A percentile compares a stretch with the other conserved stretches of the same genome.
Conservation (phyloP, 2,329 filamentous ascomycete species). For the Xylaria digitata region DNA sequence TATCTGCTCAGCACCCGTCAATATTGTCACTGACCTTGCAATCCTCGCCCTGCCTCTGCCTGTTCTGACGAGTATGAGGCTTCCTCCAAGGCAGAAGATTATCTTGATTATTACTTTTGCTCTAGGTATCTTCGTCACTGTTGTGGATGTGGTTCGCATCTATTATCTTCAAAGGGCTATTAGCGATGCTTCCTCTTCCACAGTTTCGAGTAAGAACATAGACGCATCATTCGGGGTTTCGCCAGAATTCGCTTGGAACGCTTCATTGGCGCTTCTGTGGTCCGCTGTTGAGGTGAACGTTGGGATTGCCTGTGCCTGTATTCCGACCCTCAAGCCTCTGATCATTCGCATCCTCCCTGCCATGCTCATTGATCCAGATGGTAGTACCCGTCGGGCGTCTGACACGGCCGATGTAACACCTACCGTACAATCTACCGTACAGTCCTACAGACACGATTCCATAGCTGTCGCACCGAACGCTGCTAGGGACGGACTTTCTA, state of each 20-base stretch:
- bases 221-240: slow-evolving; percentile 63
- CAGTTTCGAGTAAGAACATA: slow-evolving; percentile 52
- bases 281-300: slow-evolving; percentile 91
- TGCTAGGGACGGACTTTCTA: slow-evolving; percentile 26
- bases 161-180: slow-evolving; percentile 86
- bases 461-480: slow-evolving; percentile 20
- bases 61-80: slow-evolving; percentile 84
- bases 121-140: slow-evolving; percentile 85
- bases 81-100: slow-evolving; percentile 87
- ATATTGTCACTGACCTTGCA: slow-evolving; percentile 90
- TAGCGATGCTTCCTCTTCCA: slow-evolving; percentile 54
- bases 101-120: slow-evolving; percentile 88
- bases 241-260: slow-evolving; percentile 74
- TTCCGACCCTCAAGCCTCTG: slow-evolving; percentile 91
- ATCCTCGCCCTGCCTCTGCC: slow-evolving; percentile 90
- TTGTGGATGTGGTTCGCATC: slow-evolving; percentile 89
- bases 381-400: slow-evolving; percentile 51
- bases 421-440: slow-evolving; percentile 39
- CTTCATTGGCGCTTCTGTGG: slow-evolving; percentile 91
- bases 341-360: slow-evolving; percentile 72
- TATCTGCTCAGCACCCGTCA: slow-evolving; percentile 84
- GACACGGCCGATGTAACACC: slow-evolving; percentile 47
- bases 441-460: slow-evolving; percentile 43
- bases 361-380: slow-evolving; percentile 65
- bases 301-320: slow-evolving; percentile 88